Conservation (phyloP, 1,284 basidiomycete species). For the Termitomyces sp. region DNA sequence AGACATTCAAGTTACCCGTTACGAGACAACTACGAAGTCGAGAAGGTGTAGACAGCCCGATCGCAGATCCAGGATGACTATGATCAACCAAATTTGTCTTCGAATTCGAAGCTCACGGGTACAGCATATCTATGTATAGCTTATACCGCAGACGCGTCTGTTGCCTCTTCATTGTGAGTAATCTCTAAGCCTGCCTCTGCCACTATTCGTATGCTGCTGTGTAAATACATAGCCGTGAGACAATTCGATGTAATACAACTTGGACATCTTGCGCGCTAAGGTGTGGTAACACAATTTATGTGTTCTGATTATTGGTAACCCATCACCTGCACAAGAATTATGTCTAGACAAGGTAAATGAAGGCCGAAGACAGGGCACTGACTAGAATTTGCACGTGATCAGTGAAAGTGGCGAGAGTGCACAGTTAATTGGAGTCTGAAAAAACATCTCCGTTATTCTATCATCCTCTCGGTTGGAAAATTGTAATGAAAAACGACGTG, state of each 20-base stretch:
- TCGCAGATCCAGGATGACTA: conserved; percentile 24
- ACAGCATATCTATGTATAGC: background rate
- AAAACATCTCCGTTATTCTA: conserved; percentile 8
- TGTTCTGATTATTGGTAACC: too few relatives aligned
- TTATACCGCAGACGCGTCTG: background rate
- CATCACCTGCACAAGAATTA: background rate
- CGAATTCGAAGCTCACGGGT: background rate
- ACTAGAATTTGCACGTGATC: conserved; percentile 5
- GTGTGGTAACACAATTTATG: background rate
- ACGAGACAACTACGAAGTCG: conserved; percentile 19
- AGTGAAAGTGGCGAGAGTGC: conserved; percentile 3
- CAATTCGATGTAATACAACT: too few relatives aligned
- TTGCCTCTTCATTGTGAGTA: background rate
- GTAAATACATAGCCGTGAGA: background rate
- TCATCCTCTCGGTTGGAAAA: background rate
- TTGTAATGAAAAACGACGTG: too few relatives aligned
- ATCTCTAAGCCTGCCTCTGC: background rate
- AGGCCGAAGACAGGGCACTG: background rate
- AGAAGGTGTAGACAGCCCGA: conserved; percentile 19
- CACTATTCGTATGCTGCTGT: background rate
- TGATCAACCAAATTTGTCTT: background rate
- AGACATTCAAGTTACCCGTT: conserved; percentile 41
- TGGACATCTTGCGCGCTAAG: background rate
- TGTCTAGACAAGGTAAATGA: background rate
- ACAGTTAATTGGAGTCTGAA: background rate